Conservation (phyloP, 108 stramenopile genomes). For the Pseudonitzschia multistriata region DNA sequence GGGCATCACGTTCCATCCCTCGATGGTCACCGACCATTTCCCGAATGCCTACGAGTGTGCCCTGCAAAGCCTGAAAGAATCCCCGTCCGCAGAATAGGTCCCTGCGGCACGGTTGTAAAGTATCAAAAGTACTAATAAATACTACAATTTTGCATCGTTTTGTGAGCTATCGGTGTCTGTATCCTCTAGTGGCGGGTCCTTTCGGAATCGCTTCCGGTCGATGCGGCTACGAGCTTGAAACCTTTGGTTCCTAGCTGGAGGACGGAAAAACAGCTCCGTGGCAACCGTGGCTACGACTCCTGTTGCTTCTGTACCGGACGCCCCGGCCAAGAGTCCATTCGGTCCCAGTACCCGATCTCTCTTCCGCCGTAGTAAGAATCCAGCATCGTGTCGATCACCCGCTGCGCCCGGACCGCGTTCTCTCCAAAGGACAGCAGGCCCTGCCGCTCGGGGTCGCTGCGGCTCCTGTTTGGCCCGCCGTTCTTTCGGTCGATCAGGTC, state of each 20-base stretch:
- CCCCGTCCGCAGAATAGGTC: too few species aligned
- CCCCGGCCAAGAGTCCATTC: slow-evolving; percentile 24
- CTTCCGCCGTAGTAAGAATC: slow-evolving; percentile 57
- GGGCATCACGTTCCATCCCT: not conserved
- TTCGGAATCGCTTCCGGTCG: too few species aligned
- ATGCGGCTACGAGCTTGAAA: too few species aligned
- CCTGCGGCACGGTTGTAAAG: too few species aligned
- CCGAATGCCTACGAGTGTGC: slow-evolving; percentile 1
- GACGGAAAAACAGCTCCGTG: too few species aligned
- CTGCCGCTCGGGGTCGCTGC: not conserved
- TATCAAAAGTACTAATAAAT: too few species aligned
- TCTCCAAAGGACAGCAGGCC: slow-evolving; percentile 44
- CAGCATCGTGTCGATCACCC: slow-evolving; percentile 52
- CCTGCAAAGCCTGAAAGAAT: not conserved
- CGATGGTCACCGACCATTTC: not conserved
- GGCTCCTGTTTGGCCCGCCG: not conserved
- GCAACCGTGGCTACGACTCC: too few species aligned
- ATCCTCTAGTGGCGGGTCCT: too few species aligned
- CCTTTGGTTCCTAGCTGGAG: too few species aligned
- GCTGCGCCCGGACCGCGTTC: slow-evolving; percentile 51
- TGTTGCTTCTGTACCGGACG: not conserved
- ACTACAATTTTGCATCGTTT: too few species aligned
- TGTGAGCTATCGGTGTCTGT: too few species aligned
- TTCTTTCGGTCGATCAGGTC: slow-evolving; percentile 29
- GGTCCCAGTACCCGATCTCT: slow-evolving; percentile 56